Conservation (phyloP, 2,329 filamentous ascomycete species). For the Curvularia sp. region DNA sequence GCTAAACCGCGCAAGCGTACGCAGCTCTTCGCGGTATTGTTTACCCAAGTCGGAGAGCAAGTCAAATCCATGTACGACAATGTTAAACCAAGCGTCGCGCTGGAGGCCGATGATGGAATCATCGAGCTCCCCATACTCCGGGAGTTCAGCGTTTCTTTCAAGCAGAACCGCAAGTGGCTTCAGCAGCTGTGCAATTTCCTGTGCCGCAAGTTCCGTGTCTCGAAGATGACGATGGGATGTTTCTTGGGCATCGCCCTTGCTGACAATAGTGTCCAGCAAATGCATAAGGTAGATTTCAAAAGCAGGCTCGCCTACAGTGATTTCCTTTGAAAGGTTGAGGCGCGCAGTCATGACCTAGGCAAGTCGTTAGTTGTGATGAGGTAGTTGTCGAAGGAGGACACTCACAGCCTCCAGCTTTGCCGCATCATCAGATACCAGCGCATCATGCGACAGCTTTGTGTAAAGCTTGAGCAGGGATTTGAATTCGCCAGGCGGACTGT, state of each 20-base stretch:
- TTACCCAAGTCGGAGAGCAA: conserved; percentile 75
- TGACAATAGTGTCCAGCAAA: conserved; percentile 84
- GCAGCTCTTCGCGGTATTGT: conserved; percentile 76
- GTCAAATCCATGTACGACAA: conserved; percentile 90
- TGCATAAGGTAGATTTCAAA: conserved; percentile 86
- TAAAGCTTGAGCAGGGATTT: conserved; percentile 86
- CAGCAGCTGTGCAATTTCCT: conserved; percentile 86
- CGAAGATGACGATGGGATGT: conserved; percentile 72
- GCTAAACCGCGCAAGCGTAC: conserved; percentile 84
- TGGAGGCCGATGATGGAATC: conserved; percentile 69
- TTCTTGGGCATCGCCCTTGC: conserved; percentile 84
- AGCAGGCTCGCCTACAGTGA: conserved; percentile 72
- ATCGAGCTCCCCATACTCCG: conserved; percentile 65
- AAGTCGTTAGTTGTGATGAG: conserved; percentile 9
- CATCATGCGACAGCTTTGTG: conserved; percentile 74
- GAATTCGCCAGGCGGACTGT: conserved; percentile 81
- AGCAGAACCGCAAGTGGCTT: conserved; percentile 87
- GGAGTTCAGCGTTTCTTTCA: conserved; percentile 58
- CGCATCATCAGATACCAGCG: conserved; percentile 71
- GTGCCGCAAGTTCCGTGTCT: conserved; percentile 81
- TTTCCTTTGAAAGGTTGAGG: conserved; percentile 74
- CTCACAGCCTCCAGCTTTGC: conserved; percentile 74
- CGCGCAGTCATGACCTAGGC: conserved; percentile 77
- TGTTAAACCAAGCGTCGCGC: conserved; percentile 97
- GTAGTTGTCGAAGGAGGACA: conserved; percentile 14